A percentile compares a stretch with the other conserved stretches of the same genome.
These are phyloP conservation scores for Coemansia sp. DNA, from an alignment of 192 early-diverging fungal species.

Conservation along the genomic window DNA sequence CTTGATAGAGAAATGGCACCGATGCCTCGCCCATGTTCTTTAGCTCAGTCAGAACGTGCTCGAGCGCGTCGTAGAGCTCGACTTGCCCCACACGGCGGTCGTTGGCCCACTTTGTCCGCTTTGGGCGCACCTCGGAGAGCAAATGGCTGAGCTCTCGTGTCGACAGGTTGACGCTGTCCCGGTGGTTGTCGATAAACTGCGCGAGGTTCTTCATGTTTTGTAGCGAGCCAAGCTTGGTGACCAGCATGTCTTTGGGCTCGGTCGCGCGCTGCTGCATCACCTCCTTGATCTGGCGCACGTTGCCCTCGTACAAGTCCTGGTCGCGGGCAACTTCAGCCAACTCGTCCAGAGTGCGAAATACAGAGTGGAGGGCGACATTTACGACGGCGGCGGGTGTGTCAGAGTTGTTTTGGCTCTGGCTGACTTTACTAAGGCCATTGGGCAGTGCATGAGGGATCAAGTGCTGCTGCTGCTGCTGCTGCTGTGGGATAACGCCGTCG, in stretches of 20 bases:
- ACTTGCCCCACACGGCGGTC: constrained; percentile 88
- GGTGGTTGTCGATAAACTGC: constrained; percentile 72
- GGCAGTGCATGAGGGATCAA: neutral
- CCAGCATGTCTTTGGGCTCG: constrained; percentile 54
- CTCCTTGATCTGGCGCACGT: constrained; percentile 26
- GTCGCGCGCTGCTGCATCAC: constrained; percentile 27
- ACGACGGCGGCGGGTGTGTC: neutral
- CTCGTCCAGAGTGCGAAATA: constrained; percentile 55
- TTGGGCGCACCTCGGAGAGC: constrained; percentile 76
- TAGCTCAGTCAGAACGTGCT: constrained; percentile 80
- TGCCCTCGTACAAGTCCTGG: constrained; percentile 27
- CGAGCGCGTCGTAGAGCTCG: constrained; percentile 88
- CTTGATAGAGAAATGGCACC: constrained; percentile 83
- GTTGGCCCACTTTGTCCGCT: constrained; percentile 88
- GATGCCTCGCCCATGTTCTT: constrained; percentile 84
- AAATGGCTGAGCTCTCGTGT: constrained; percentile 75
- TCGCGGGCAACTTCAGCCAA: constrained; percentile 37
- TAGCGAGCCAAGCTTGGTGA: constrained; percentile 41
- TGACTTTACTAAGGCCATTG: neutral
- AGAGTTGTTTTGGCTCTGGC: neutral
- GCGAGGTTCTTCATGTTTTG: constrained; percentile 71
- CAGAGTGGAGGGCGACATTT: constrained; percentile 16
- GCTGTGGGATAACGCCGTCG: neutral
- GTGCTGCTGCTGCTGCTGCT: neutral
- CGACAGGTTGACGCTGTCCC: constrained; percentile 64